Conservation (phyloP, 2,329 filamentous ascomycete species). For the Ophiobolus disseminans region DNA sequence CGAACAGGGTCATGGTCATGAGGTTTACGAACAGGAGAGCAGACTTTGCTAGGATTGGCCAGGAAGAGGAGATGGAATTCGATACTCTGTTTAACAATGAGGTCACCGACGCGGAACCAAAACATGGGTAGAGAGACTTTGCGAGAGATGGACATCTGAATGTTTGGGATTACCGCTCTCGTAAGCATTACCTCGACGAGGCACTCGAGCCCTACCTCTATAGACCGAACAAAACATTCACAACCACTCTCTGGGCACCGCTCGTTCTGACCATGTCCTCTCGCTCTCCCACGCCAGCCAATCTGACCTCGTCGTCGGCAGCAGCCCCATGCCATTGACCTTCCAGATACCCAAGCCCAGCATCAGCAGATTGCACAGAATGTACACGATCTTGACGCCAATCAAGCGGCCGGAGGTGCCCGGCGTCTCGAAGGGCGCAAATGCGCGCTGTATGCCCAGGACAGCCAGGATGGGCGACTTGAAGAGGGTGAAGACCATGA, state of each 20-base stretch:
- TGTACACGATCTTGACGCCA: conserved; percentile 85
- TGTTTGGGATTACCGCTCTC: not conserved
- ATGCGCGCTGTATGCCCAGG: conserved; percentile 82
- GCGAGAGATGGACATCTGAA: not conserved
- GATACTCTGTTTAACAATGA: too few species aligned
- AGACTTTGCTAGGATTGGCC: not conserved
- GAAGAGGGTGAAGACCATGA: conserved; percentile 99
- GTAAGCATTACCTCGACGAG: not conserved
- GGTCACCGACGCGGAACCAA: too few species aligned
- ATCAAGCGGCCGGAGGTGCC: conserved; percentile 76
- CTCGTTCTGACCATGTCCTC: conserved; percentile 55
- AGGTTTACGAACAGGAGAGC: conserved; percentile 1
- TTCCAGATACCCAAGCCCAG: conserved; percentile 93
- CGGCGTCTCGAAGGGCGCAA: conserved; percentile 87
- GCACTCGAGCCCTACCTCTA: not conserved
- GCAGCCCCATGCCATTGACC: conserved; percentile 91
- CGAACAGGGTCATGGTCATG: conserved; percentile 1
- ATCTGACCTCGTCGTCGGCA: conserved; percentile 96
- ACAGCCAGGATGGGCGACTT: conserved; percentile 92
- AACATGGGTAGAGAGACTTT: not conserved
- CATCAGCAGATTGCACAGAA: conserved; percentile 84
- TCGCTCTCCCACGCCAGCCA: conserved; percentile 95
- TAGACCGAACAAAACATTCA: conserved; percentile 11
- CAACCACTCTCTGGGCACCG: conserved; percentile 46
- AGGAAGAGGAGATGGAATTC: not conserved